These are phyloP conservation scores for Eutrema japonicum DNA, from an alignment of 345 rosid genomes.

Conservation along the genomic window DNA sequence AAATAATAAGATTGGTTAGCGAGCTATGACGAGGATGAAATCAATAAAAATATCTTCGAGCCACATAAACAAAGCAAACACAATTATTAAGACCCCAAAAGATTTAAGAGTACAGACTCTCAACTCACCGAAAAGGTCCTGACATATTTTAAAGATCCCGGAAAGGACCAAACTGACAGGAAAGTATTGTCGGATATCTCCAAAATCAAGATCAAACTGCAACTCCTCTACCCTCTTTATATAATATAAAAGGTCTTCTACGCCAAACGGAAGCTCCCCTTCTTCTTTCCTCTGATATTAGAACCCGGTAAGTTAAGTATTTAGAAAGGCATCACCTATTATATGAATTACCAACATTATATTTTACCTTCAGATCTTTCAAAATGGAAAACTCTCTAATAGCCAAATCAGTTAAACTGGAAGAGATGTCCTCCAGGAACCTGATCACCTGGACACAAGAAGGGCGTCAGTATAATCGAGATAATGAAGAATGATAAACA, in stretches of 20 bases:
- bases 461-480: background rate
- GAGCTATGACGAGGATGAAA: conserved; percentile 6
- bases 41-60: background rate
- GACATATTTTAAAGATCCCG: conserved; percentile 84
- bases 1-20: conserved; percentile 25
- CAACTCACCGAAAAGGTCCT: conserved; percentile 86
- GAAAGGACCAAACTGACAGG: conserved; percentile 84
- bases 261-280: conserved; percentile 81
- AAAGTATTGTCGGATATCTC: conserved; percentile 75
- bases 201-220: conserved; percentile 84
- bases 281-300: conserved; percentile 79
- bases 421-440: conserved; percentile 88
- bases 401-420: conserved; percentile 76
- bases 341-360: conserved; percentile 26
- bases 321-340: conserved; percentile 25
- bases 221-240: conserved; percentile 75
- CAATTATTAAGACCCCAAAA: conserved; percentile 14
- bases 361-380: conserved; percentile 80
- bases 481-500: conserved; percentile 12
- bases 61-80: conserved; percentile 8
- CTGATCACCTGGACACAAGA: conserved; percentile 67
- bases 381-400: conserved; percentile 66
- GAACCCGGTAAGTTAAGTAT: conserved; percentile 32
- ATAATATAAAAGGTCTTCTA: conserved; percentile 84
- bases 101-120: conserved; percentile 1